Conservation (phyloP, 2,329 filamentous ascomycete species). For the Chaetomiaceae sp. region DNA sequence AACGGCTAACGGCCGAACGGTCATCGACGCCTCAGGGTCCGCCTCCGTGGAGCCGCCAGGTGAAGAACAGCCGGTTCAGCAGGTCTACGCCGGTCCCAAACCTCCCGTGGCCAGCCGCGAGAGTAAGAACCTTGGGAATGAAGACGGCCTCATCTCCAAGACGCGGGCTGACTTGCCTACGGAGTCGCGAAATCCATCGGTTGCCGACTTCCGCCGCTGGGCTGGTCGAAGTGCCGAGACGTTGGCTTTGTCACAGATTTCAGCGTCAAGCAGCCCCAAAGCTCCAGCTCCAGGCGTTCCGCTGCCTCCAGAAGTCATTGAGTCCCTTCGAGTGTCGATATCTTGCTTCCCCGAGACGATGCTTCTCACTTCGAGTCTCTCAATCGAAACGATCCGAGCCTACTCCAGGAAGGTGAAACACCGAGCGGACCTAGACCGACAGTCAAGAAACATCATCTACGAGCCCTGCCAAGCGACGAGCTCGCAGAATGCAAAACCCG, state of each 20-base stretch:
- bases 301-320: slow-evolving; percentile 47
- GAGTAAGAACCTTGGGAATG: background rate
- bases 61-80: background rate
- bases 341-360: slow-evolving; percentile 55
- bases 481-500: slow-evolving; percentile 1
- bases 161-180: background rate
- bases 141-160: background rate
- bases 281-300: slow-evolving; percentile 34
- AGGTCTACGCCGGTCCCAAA: background rate
- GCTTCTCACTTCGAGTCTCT: slow-evolving; percentile 48
- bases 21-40: slow-evolving; percentile 18
- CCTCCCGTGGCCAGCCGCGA: background rate
- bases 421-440: slow-evolving; percentile 13
- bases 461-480: slow-evolving; percentile 15
- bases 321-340: slow-evolving; percentile 48
- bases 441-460: slow-evolving; percentile 16
- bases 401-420: slow-evolving; percentile 50
- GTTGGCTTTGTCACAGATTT: background rate
- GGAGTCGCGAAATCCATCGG: background rate
- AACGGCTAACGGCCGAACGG: slow-evolving; percentile 13
- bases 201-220: slow-evolving; percentile 1
- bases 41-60: slow-evolving; percentile 8
- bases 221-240: background rate
- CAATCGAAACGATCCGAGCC: slow-evolving; percentile 51
- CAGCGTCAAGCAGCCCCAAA: background rate